Evolutionary conservation across 257 asterid genomes (phyloP).

Genomic region (Craterostigma plantagineum): DNA sequence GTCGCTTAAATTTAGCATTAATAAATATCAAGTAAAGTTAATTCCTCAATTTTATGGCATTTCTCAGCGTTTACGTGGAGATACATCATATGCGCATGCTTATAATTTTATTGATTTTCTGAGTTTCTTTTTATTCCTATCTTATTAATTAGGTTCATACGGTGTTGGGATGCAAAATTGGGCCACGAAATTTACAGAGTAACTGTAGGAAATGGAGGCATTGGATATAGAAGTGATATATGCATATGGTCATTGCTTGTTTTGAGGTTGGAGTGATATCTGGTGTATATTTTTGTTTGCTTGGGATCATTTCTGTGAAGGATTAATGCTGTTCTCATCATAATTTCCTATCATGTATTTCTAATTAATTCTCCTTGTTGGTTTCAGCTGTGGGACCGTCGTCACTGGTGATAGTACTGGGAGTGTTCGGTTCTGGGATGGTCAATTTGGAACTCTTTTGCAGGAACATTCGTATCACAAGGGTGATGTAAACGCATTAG

Average conservation of each 20-base stretch:
- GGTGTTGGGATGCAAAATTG: conserved; percentile 55
- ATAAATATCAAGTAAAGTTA: not conserved
- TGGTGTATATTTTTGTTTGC: not conserved
- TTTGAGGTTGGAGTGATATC: conserved; percentile 23
- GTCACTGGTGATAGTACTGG: conserved; percentile 86
- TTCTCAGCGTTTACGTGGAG: too few species aligned
- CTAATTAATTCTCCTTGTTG: not conserved
- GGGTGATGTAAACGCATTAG: conserved; percentile 85
- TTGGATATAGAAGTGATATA: conserved; percentile 41
- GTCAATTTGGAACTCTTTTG: conserved; percentile 69
- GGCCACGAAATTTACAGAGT: conserved; percentile 46
- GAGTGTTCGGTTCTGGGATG: conserved; percentile 83
- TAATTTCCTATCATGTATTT: not conserved
- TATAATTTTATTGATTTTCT: too few species aligned
- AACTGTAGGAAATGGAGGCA: conserved; percentile 52
- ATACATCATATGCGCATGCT: too few species aligned
- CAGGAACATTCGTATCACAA: conserved; percentile 77
- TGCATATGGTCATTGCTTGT: conserved; percentile 64
- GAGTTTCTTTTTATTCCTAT: not conserved
- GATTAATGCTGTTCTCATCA: not conserved
- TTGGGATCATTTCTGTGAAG: not conserved
- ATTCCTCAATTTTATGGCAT: too few species aligned
- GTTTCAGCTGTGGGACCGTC: conserved; percentile 37
- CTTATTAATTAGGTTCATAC: conserved; percentile 25
- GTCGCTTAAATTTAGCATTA: conserved; percentile 1